Conservation (phyloP, 768 basidiomycete genomes). For the Rhodosporidiobolus sp. region DNA sequence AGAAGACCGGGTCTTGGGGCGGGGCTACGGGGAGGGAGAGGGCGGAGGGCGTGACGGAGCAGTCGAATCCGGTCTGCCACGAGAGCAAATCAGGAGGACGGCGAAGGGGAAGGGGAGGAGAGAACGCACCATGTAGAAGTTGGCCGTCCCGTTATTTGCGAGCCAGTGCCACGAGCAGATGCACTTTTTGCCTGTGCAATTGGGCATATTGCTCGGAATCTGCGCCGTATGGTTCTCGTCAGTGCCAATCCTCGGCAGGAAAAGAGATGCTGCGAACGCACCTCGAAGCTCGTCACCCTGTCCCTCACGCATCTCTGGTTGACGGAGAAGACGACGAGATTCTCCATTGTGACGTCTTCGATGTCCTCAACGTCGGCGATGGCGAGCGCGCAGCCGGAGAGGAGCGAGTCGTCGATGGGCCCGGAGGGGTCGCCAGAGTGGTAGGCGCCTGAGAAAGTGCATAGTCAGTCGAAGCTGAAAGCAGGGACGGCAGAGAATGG, state of each 20-base stretch:
- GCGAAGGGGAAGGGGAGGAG: neutral
- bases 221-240: neutral
- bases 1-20: constrained; percentile 17
- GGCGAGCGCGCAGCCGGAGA: constrained; percentile 45
- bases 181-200: constrained; percentile 44
- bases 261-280: neutral
- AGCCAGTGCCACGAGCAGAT: constrained; percentile 43
- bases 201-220: constrained; percentile 42
- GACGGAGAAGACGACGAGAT: constrained; percentile 44
- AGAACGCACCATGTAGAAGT: constrained; percentile 21
- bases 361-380: constrained; percentile 41
- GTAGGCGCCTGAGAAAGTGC: constrained; percentile 36
- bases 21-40: constrained; percentile 10
- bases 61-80: constrained; percentile 14
- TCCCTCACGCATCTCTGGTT: constrained; percentile 44
- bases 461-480: constrained; percentile 20
- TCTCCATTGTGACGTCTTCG: constrained; percentile 20
- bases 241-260: fast-evolving
- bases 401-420: constrained; percentile 17
- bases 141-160: constrained; percentile 31
- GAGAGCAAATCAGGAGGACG: neutral
- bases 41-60: neutral
- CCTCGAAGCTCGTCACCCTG: constrained; percentile 39
- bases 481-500: neutral
- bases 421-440: constrained; percentile 40